Evolutionary conservation across 1,284 basidiomycete genomes (phyloP), one percentile per base, ranked within the genome.

Genomic region (Cryptococcus sp.): DNA sequence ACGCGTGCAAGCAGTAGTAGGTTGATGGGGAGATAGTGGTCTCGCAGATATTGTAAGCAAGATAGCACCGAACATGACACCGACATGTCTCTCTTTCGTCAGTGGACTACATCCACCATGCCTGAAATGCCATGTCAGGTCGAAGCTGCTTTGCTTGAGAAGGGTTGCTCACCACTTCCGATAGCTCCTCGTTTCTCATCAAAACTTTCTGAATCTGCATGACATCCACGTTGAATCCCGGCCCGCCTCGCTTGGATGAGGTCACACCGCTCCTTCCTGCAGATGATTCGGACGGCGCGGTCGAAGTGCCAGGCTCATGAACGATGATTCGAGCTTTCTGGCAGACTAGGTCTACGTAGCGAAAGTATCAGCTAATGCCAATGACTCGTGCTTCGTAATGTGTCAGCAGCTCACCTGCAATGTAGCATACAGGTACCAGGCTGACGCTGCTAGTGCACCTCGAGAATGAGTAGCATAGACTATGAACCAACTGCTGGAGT

Each of bases 361-460:
- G 39, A 52, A 30, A 39, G 40, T 19, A 48, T 23, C 40, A 35
- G n/a, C 40, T 19, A 51, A 22, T 2, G 22, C 8, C n/a, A 11
- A n/a, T 39, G 38, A n/a, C 11, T 16, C 39, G 38, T 5, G 22
- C 27, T 22, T 41, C 35, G 42, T n/a, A n/a, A 27, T 27, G 6
- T 22, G 0, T 42, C 42, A 16, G 43, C n/a, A 25, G 62, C 67
- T 65, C 67, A 75, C 80, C 78, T 35, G 79, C 78, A 54, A 80
- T 80, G 72, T 80, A 80, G 41, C 77, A 79, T n/a, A 78, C 76
- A 0, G 80, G 79, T 1, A 79, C 69, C 42, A 74, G 58, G 41
- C 65, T 64, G 53, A 72, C 78, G n/a, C 77, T 68, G 42, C 72
- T 70, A 3, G 80, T 81, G 25, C 80, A 80, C 25, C 81, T 70